A percentile compares a stretch with the other conserved stretches of the same genome.
phyloP scores from a whole-genome alignment of 805 yeast genomes.

The Torulaspora indica region DNA sequence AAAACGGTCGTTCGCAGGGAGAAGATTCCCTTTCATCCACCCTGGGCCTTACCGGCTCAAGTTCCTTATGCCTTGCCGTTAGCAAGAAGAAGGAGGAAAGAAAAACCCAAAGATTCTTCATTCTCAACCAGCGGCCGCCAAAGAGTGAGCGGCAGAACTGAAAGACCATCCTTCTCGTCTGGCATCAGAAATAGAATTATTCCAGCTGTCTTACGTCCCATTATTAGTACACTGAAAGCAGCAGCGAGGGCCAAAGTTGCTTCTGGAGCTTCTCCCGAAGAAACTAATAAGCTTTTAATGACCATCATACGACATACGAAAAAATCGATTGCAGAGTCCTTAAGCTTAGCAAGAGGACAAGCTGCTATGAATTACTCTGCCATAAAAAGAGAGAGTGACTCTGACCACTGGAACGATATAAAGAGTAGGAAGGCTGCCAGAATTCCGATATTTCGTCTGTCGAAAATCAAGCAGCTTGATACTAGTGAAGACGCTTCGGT shows the following conservation, averaged over 20 bases:
- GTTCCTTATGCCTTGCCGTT: slow-evolving; percentile 34
- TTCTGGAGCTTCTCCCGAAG: slow-evolving; percentile 35
- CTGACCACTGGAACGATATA: slow-evolving; percentile 5
- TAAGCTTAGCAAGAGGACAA: slow-evolving; percentile 20
- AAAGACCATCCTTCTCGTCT: slow-evolving; percentile 11
- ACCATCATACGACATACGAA: slow-evolving; percentile 33
- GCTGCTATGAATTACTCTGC: slow-evolving; percentile 11
- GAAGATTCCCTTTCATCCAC: slow-evolving; percentile 33
- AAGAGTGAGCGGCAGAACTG: not conserved
- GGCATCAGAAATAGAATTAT: slow-evolving; percentile 20
- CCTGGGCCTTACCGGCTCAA: slow-evolving; percentile 32
- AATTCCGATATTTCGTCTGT: slow-evolving; percentile 26
- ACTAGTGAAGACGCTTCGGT: slow-evolving; percentile 5
- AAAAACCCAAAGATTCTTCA: slow-evolving; percentile 5
- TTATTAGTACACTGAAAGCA: slow-evolving; percentile 33
- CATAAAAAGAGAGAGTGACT: slow-evolving; percentile 14
- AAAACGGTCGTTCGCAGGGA: slow-evolving; percentile 32
- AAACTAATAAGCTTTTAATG: slow-evolving; percentile 29
- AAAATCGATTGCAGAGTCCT: slow-evolving; percentile 27
- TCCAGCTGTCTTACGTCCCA: slow-evolving; percentile 30
- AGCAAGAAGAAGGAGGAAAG: slow-evolving; percentile 27
- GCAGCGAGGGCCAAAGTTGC: slow-evolving; percentile 35
- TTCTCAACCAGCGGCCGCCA: slow-evolving; percentile 1
- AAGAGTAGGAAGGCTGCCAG: slow-evolving; percentile 8
- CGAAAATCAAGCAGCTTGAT: slow-evolving; percentile 18